Evolutionary conservation across 495 filamentous ascomycete species (phyloP).

Genomic region (Bathelium albidoporum): DNA sequence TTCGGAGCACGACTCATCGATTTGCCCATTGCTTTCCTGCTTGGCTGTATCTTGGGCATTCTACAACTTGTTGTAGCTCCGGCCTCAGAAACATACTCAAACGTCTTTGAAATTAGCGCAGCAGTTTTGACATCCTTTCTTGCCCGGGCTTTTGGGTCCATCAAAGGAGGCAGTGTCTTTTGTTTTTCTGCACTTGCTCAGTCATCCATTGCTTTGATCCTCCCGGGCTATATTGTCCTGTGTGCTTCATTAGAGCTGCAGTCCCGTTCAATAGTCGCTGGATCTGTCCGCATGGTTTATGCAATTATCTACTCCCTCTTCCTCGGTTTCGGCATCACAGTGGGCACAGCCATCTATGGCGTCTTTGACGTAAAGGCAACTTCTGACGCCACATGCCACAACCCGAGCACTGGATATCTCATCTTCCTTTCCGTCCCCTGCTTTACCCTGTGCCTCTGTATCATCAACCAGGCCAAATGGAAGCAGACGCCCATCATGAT

Average conservation of each 20-base stretch:
- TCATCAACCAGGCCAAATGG: conserved; percentile 85
- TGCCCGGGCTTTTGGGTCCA: conserved; percentile 77
- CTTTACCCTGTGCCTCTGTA: conserved; percentile 72
- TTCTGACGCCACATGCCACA: conserved; percentile 58
- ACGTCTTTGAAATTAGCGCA: conserved; percentile 85
- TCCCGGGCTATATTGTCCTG: conserved; percentile 79
- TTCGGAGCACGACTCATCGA: conserved; percentile 83
- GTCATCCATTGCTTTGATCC: conserved; percentile 80
- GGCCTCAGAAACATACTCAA: conserved; percentile 67
- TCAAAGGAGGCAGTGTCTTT: conserved; percentile 58
- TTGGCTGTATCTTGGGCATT: conserved; percentile 73
- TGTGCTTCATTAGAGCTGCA: conserved; percentile 82
- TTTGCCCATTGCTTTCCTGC: conserved; percentile 73
- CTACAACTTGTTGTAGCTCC: conserved; percentile 75
- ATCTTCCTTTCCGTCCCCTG: conserved; percentile 65
- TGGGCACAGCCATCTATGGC: conserved; percentile 84
- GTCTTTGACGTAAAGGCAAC: conserved; percentile 66
- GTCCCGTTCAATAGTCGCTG: conserved; percentile 74
- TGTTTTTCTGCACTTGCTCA: conserved; percentile 92
- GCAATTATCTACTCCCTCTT: conserved; percentile 93
- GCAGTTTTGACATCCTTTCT: conserved; percentile 84
- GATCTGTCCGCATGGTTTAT: conserved; percentile 90
- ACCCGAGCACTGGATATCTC: conserved; percentile 51
- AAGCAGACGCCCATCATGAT: conserved; percentile 83
- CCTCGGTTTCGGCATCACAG: conserved; percentile 93